These are phyloP conservation scores for Suillus decipiens DNA, from an alignment of 768 basidiomycete species.

Conservation along the genomic window DNA sequence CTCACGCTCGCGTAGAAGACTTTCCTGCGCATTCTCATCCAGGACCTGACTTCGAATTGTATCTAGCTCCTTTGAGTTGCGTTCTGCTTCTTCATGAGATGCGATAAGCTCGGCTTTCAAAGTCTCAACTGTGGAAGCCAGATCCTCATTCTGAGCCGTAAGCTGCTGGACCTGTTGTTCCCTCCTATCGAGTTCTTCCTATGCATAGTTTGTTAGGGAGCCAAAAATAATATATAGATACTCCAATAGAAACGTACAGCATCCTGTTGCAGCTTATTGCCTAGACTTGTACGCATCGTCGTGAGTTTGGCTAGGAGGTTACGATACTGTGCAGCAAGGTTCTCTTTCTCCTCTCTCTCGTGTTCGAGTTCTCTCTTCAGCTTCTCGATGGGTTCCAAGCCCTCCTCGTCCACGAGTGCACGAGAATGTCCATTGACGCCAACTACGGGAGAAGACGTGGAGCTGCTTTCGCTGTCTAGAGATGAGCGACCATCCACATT, in stretches of 20 bases:
- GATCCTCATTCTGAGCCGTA: slow-evolving; percentile 74
- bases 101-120: slow-evolving; percentile 78
- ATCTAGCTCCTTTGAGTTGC: slow-evolving; percentile 69
- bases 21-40: slow-evolving; percentile 72
- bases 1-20: slow-evolving; percentile 70
- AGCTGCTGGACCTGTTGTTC: slow-evolving; percentile 83
- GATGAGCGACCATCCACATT: slow-evolving; percentile 40
- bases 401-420: slow-evolving; percentile 37
- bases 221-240: background rate
- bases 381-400: slow-evolving; percentile 52
- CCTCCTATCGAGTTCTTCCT: slow-evolving; percentile 98
- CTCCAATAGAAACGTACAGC: slow-evolving; percentile 61
- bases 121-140: slow-evolving; percentile 69
- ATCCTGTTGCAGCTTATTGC: slow-evolving; percentile 94
- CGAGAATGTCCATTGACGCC: slow-evolving; percentile 39
- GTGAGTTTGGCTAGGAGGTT: slow-evolving; percentile 87
- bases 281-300: slow-evolving; percentile 89
- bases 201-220: slow-evolving; percentile 20
- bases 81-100: slow-evolving; percentile 75
- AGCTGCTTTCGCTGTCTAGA: slow-evolving; percentile 47
- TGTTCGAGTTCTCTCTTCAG: slow-evolving; percentile 76
- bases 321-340: slow-evolving; percentile 82
- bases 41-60: slow-evolving; percentile 61
- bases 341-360: slow-evolving; percentile 84
- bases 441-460: slow-evolving; percentile 26